Conservation (phyloP, 2,329 filamentous ascomycete genomes). For the Fusarium pseudoanthophilum region DNA sequence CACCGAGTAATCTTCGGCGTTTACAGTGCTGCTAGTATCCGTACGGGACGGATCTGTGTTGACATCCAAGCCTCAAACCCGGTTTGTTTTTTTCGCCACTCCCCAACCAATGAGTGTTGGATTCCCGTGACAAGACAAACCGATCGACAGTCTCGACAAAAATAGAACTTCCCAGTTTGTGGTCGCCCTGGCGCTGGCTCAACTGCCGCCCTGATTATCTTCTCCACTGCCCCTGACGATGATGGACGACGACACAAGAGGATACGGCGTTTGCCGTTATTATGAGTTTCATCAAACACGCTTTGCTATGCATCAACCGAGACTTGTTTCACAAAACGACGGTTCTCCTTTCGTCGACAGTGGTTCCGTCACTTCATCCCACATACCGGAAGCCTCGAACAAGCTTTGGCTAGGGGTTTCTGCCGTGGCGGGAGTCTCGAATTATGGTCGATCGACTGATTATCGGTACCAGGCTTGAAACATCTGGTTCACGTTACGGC, state of each 20-base stretch:
- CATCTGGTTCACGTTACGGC: slow-evolving; percentile 1
- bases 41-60: neutral
- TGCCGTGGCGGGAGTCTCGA: slow-evolving; percentile 26
- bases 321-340: slow-evolving; percentile 31
- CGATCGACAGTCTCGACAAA: slow-evolving; percentile 31
- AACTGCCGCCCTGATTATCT: slow-evolving; percentile 39
- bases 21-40: slow-evolving; percentile 7
- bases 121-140: slow-evolving; percentile 1
- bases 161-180: slow-evolving; percentile 30
- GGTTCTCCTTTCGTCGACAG: slow-evolving; percentile 1
- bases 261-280: slow-evolving; percentile 14
- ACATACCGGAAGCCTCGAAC: slow-evolving; percentile 25
- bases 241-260: slow-evolving; percentile 18
- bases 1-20: slow-evolving; percentile 11
- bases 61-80: slow-evolving; percentile 19
- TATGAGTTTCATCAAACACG: slow-evolving; percentile 7
- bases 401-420: slow-evolving; percentile 17
- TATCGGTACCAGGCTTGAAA: slow-evolving; percentile 16
- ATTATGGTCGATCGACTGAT: slow-evolving; percentile 13
- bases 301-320: slow-evolving; percentile 24
- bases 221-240: slow-evolving; percentile 43
- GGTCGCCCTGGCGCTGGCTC: slow-evolving; percentile 1
- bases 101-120: slow-evolving; percentile 6
- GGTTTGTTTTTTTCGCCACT: slow-evolving; percentile 31
- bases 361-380: neutral